Evolutionary conservation across 2,329 filamentous ascomycete species (phyloP), one percentile per base, ranked within the genome.

Genomic region (Monosporascus sp.): DNA sequence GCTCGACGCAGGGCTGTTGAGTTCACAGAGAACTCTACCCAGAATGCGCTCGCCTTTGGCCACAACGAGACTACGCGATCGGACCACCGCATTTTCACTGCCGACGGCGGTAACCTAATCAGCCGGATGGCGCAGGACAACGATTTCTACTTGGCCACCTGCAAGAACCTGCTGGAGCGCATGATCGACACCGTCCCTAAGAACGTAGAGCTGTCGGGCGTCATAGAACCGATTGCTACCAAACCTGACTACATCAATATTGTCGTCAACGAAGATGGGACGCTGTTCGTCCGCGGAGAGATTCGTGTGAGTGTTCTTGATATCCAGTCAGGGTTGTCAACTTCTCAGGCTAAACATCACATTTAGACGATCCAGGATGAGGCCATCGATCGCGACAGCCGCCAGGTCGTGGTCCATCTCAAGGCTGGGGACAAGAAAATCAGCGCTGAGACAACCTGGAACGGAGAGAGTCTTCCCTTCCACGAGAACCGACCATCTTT

Each of bases 101-200:
- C 61, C 41, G 65, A 68, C 37, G 55, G 57, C 4, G 66, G 67
- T 31, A 57, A 55, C 43, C 64, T 64, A 5, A 68, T 67, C 64
- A 44, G 56, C 26, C 51, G 56, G 11, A 46, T 68, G 19, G 65
- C 65, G n/a, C 52, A 52, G 5, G 54, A 56, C 9, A 58, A 57
- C 5, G 59, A 63, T 4, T 56, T 38, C 1, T 67, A 66, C 46
- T 56, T 60, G 22, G 53, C 58, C 11, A 63, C 60, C 20, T 68
- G 65, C 24, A 58, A 58, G 9, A 54, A 59, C 37, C 31, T 67
- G 17, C 40, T 66, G 41, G 48, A 54, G 19, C 64, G 64, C 11
- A 63, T 65, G 61, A 52, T 67, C 40, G 51, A 68, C 49, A 67
- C 65, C 1, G 65, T 68, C 14, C 65, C 65, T 1, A 53, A 58